Percentiles rank a stretch among this genome's conserved stretches.
These are phyloP conservation scores for Chaetoceros tenuissimus DNA, from an alignment of 108 stramenopile genomes.

Conservation along the genomic window DNA sequence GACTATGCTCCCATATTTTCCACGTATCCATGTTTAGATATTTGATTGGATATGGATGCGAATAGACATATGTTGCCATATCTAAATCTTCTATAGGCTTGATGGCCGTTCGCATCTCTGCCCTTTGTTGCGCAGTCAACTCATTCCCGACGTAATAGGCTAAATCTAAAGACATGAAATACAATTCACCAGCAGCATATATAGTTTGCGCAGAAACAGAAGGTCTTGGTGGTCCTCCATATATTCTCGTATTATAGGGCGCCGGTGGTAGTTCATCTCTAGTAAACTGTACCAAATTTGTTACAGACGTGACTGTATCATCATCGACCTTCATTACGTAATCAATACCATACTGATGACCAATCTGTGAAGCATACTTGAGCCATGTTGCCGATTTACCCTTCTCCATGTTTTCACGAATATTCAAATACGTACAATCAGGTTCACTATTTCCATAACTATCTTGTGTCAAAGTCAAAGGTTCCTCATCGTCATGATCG, in stretches of 20 bases:
- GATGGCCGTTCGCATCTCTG: no score
- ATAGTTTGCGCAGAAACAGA: no score
- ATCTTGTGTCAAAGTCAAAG: not conserved
- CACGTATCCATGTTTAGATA: no score
- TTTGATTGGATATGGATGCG: no score
- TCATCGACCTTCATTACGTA: conserved; percentile 30
- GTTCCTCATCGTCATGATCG: not conserved
- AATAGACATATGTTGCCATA: no score
- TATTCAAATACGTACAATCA: conserved; percentile 24
- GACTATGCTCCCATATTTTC: no score
- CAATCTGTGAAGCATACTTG: conserved; percentile 17
- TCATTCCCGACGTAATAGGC: no score
- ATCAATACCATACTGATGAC: conserved; percentile 14
- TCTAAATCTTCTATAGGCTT: no score
- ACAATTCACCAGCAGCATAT: conserved; percentile 18
- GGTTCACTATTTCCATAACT: not conserved
- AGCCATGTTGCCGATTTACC: conserved; percentile 37
- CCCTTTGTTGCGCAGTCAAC: no score
- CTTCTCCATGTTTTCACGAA: conserved; percentile 35
- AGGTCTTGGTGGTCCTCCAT: not conserved
- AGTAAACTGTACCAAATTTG: conserved; percentile 15
- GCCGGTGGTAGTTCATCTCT: conserved; percentile 6
- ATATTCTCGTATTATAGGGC: conserved; percentile 2
- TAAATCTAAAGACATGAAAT: conserved; percentile 17
- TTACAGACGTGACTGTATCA: conserved; percentile 21